A percentile compares a stretch with the other conserved stretches of the same genome.
These are phyloP conservation scores for Cenchrus fungigraminus DNA, from an alignment of 176 grass and related monocot species.

Conservation along the genomic window DNA sequence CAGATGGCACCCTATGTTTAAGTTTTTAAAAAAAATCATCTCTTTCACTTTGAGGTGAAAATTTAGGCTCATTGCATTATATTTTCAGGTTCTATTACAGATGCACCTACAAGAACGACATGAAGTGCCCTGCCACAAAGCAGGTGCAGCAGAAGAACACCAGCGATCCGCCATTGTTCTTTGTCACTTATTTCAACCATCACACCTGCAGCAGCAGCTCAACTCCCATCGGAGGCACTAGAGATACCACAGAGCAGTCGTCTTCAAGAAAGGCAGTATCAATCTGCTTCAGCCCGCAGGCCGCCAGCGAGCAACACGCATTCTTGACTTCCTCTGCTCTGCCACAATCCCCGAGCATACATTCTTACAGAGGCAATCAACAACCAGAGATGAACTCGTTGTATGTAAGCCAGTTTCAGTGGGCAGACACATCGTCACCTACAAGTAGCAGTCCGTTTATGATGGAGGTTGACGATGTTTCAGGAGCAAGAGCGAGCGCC, in stretches of 20 bases:
- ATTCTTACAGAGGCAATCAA: slow-evolving; percentile 25
- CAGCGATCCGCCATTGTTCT: slow-evolving; percentile 50
- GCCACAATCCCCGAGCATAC: neutral
- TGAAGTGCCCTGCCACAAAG: slow-evolving; percentile 64
- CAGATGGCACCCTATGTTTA: neutral
- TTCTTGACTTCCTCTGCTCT: slow-evolving; percentile 26
- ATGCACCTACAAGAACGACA: slow-evolving; percentile 67
- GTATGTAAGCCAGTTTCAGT: slow-evolving; percentile 35
- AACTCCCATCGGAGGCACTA: neutral
- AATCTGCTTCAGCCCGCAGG: slow-evolving; percentile 39
- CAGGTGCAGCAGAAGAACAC: slow-evolving; percentile 63
- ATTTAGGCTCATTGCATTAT: neutral
- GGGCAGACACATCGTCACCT: neutral
- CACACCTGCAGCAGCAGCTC: slow-evolving; percentile 56
- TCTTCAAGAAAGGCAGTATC: slow-evolving; percentile 33
- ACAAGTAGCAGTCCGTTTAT: neutral
- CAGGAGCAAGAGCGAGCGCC: neutral
- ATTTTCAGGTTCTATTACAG: slow-evolving; percentile 67
- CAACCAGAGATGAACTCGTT: neutral
- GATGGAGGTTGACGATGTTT: slow-evolving; percentile 34
- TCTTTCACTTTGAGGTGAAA: neutral
- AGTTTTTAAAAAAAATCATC: neutral
- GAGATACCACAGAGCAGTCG: neutral
- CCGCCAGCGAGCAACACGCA: neutral
- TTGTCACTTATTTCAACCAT: slow-evolving; percentile 55